Percentiles rank a stretch among this genome's conserved stretches.
phyloP scores from a whole-genome alignment of 441 rosid genomes.

The Theobroma grandiflorum region DNA sequence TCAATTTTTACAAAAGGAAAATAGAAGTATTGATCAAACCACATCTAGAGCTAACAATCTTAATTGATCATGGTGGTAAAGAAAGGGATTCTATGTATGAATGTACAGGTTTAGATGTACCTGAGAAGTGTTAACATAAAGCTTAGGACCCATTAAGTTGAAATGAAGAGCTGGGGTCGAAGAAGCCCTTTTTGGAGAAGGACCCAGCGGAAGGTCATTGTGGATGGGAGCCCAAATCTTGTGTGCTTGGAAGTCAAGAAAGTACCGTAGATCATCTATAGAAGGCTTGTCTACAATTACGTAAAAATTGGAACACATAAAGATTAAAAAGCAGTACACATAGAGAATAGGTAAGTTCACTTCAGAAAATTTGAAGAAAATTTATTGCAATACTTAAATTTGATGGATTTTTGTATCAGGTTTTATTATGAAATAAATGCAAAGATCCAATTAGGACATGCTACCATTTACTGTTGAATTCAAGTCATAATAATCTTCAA shows the following conservation, averaged over 20 bases:
- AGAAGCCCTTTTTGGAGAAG: slow-evolving; percentile 64
- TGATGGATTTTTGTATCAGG: too few species aligned
- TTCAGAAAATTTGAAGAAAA: background rate
- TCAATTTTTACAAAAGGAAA: too few species aligned
- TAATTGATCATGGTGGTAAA: background rate
- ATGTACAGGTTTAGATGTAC: slow-evolving; percentile 40
- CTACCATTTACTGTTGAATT: too few species aligned
- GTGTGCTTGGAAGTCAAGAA: slow-evolving; percentile 79
- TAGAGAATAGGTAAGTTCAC: background rate
- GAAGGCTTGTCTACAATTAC: slow-evolving; percentile 85
- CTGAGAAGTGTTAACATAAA: slow-evolving; percentile 73
- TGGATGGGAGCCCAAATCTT: slow-evolving; percentile 92
- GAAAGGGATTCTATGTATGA: background rate
- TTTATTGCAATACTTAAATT: background rate
- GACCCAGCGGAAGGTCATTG: slow-evolving; percentile 85
- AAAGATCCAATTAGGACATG: too few species aligned
- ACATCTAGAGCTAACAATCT: too few species aligned
- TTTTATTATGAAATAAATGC: too few species aligned
- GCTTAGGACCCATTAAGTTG: slow-evolving; percentile 85
- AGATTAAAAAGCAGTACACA: too few species aligned
- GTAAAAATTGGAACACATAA: background rate
- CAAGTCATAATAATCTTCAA: too few species aligned
- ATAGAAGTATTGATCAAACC: too few species aligned
- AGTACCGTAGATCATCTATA: slow-evolving; percentile 63
- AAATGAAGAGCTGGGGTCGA: slow-evolving; percentile 71